Evolutionary conservation across 129 eudicot species (phyloP).

Genomic region (Dittrichia graveolens): DNA sequence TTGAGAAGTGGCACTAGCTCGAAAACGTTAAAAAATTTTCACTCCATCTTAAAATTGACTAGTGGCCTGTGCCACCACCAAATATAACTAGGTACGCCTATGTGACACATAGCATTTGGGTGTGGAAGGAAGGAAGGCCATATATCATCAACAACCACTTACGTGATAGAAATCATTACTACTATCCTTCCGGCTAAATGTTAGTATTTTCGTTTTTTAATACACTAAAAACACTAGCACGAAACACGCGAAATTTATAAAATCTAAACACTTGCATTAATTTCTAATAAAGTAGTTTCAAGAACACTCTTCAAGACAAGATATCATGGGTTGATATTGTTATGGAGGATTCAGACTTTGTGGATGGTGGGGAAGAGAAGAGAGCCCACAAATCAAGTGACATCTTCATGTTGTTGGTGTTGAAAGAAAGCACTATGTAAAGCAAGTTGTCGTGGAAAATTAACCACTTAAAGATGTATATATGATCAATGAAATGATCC

Average conservation of each 20-base stretch:
- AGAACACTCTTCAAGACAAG: constrained; percentile 12
- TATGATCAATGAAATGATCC: constrained; percentile 18
- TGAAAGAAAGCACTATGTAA: constrained; percentile 32
- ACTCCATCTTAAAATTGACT: no score
- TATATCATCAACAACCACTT: no score
- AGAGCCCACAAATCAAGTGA: constrained; percentile 35
- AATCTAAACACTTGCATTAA: neutral
- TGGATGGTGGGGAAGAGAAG: constrained; percentile 37
- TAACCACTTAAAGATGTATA: constrained; percentile 26
- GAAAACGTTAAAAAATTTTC: no score
- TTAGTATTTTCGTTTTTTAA: no score
- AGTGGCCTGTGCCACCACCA: no score
- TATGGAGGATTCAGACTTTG: constrained; percentile 31
- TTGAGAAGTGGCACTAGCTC: no score
- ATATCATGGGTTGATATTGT: constrained; percentile 28
- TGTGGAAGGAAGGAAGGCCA: no score
- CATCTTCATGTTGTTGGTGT: constrained; percentile 25
- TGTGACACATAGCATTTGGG: no score
- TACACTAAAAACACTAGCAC: no score
- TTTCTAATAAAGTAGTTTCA: neutral
- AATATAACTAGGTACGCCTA: no score
- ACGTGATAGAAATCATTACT: no score
- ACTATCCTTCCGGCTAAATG: no score
- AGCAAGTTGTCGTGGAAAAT: constrained; percentile 26
- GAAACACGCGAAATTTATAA: neutral